Evolutionary conservation across 2,329 filamentous ascomycete species (phyloP), one percentile per base, ranked within the genome.

Genomic region (Ophiosphaerella herpotricha): DNA sequence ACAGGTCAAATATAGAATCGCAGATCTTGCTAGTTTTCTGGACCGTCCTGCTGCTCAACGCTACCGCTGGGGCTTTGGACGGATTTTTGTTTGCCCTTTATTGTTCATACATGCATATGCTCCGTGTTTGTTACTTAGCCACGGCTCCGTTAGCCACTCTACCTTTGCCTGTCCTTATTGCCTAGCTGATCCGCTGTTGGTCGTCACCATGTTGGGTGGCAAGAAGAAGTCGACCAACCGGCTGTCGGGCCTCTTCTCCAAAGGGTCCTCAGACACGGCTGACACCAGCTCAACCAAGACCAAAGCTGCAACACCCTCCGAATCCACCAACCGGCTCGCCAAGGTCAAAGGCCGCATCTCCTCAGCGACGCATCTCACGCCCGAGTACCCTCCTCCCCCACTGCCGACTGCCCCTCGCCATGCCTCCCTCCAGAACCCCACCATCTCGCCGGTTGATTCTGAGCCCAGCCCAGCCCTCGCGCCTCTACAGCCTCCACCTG

Each of bases 221-320:
- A 69, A 66, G 58, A 72, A 69, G 56, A 64, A 63, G 43, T 60
- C 68, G n/a, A 64, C 55, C 55, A 58, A 58, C 39, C 54, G 70
- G 52, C 62, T 73, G 46, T 72, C 69, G 43, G 70, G 68, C 37
- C 48, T 72, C 26, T 70, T 73, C 49, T 68, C 63, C 11, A 44
- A 59, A 35, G 58, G 58, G 13, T 63, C 63, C 11, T 57, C 60
- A 39, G 61, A 62, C 18, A 44, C 58, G 13, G 43, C 42, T 16
- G 56, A 57, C 13, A 55, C 41, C 26, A 35, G 39, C 7, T 32
- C 56, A 2, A 31, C 47, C 13, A 61, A 60, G 18, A 40, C 55
- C 31, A 52, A 43, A n/a, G 63, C 68, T 21, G 43, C 52, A 13
- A 48, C 61, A 7, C 61, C 67, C 2, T 69, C 67, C 13, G 61